A percentile compares a stretch with the other conserved stretches of the same genome.
phyloP scores from a whole-genome alignment of 2,329 filamentous ascomycete species.

The Penicillium sclerotiorum region DNA sequence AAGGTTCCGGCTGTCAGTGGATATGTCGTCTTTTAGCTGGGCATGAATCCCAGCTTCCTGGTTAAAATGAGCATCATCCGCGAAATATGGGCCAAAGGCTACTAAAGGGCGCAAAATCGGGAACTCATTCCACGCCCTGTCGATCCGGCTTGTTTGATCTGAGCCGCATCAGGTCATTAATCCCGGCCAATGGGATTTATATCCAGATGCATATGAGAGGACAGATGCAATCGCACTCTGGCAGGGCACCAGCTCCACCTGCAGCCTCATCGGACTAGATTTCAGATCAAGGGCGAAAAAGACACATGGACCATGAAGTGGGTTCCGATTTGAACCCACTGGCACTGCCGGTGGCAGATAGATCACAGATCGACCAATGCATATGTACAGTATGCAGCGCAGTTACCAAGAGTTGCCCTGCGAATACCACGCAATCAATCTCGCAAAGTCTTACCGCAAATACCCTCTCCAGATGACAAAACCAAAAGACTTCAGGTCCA shows the following conservation, averaged over 20 bases:
- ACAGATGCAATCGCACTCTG: background rate
- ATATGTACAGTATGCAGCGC: background rate
- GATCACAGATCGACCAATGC: constrained; percentile 1
- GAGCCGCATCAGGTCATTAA: too few relatives aligned
- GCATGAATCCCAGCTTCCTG: too few relatives aligned
- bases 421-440: background rate
- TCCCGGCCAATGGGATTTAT: too few relatives aligned
- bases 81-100: too few relatives aligned
- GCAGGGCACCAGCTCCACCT: background rate
- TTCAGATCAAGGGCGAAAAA: background rate
- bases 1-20: too few relatives aligned
- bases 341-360: background rate
- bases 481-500: background rate
- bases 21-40: too few relatives aligned
- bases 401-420: background rate
- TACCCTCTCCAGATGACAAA: background rate
- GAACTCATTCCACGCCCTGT: too few relatives aligned
- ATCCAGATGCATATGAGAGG: too few relatives aligned
- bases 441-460: background rate
- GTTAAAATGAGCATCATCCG: too few relatives aligned
- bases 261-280: background rate
- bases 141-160: too few relatives aligned
- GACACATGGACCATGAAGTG: background rate
- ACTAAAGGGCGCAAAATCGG: too few relatives aligned
- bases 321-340: background rate